Conservation (phyloP, 345 rosid genomes). For the Salix caprea region DNA sequence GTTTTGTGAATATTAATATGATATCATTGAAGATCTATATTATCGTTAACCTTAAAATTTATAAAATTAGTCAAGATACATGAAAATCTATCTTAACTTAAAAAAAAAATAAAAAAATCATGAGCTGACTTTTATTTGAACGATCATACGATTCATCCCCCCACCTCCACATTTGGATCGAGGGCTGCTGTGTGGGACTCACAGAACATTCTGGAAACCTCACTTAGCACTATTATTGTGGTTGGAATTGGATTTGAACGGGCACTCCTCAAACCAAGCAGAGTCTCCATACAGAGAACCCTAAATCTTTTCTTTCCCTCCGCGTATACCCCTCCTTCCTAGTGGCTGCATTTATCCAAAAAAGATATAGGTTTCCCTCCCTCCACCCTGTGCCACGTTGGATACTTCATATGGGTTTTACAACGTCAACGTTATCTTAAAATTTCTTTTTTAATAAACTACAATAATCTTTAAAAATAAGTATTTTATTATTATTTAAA, state of each 20-base stretch:
- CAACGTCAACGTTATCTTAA: neutral
- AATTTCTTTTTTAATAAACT: neutral
- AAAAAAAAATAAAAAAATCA: no score
- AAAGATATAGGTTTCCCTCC: neutral
- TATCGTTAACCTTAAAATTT: no score
- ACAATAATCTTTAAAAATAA: no score
- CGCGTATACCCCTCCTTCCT: neutral
- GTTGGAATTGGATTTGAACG: no score
- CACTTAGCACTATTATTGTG: neutral
- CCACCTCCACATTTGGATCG: neutral
- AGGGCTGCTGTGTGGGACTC: neutral
- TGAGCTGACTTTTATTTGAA: no score
- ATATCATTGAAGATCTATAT: no score
- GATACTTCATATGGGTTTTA: neutral
- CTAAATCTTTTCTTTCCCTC: neutral
- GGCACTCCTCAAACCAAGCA: neutral
- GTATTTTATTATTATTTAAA: no score
- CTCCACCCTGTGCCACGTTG: neutral
- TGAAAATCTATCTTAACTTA: accelerated
- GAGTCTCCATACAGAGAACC: neutral
- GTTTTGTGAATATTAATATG: no score
- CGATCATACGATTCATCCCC: no score
- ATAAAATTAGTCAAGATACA: no score
- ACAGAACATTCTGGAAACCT: neutral
- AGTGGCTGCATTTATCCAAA: neutral